Percentiles rank a stretch among this genome's conserved stretches.
Evolutionary conservation across 2,329 filamentous ascomycete species (phyloP).

Genomic region (Trichocomaceae sp.): DNA sequence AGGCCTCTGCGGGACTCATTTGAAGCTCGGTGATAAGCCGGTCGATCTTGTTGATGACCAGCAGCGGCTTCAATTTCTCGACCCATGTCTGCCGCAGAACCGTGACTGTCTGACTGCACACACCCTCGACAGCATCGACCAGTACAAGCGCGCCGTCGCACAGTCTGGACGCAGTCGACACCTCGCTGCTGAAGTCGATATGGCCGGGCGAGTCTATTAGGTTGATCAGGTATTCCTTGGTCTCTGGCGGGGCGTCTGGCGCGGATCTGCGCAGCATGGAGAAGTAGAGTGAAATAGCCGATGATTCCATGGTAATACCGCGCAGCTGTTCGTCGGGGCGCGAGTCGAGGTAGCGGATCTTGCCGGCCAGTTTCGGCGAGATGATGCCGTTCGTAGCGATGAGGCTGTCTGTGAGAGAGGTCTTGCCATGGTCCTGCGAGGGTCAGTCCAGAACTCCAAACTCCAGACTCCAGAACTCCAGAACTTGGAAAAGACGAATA

Average conservation of each 20-base stretch:
- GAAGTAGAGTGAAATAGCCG: conserved; percentile 93
- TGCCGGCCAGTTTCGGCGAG: conserved; percentile 91
- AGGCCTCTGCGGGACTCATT: conserved; percentile 85
- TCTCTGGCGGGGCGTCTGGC: conserved; percentile 60
- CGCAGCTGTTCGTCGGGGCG: conserved; percentile 90
- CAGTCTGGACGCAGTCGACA: conserved; percentile 87
- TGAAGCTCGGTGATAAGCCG: conserved; percentile 87
- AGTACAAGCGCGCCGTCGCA: conserved; percentile 93
- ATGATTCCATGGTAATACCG: conserved; percentile 99
- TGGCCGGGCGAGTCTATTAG: conserved; percentile 96
- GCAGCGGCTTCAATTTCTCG: conserved; percentile 86
- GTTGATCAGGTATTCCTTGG: conserved; percentile 92
- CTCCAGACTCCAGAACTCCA: not conserved
- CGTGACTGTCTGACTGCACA: conserved; percentile 97
- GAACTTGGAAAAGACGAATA: conserved; percentile 16
- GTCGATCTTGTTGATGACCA: conserved; percentile 99
- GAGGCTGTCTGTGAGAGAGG: conserved; percentile 88
- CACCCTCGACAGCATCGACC: conserved; percentile 93
- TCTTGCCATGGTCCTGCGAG: conserved; percentile 85
- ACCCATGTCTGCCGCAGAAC: conserved; percentile 92
- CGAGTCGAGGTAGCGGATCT: conserved; percentile 96
- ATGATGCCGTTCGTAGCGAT: conserved; percentile 99
- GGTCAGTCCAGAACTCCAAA: conserved; percentile 2
- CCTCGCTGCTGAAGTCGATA: conserved; percentile 97
- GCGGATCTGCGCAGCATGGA: conserved; percentile 73